phyloP scores from a whole-genome alignment of 2,329 filamentous ascomycete species.

The Ophiostoma pallidulum region DNA sequence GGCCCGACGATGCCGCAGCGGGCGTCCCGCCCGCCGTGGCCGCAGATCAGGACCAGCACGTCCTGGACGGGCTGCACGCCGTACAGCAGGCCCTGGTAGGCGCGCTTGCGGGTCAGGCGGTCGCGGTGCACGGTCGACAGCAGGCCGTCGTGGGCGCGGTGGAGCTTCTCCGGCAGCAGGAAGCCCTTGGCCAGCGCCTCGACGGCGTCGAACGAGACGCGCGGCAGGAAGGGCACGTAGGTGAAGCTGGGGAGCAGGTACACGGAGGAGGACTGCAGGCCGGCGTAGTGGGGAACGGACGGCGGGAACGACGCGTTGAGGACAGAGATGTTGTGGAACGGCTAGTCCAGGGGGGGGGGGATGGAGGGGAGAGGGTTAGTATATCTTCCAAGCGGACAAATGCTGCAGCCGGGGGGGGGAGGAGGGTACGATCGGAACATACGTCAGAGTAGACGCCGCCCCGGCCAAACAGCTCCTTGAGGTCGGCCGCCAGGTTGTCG shows the following conservation, averaged over 20 bases:
- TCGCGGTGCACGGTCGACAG: slow-evolving; percentile 50
- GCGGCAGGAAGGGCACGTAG: slow-evolving; percentile 63
- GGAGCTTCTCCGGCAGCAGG: slow-evolving; percentile 53
- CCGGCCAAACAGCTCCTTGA: slow-evolving; percentile 61
- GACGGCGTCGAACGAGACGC: slow-evolving; percentile 46
- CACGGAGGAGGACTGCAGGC: slow-evolving; percentile 50
- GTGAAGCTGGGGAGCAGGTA: slow-evolving; percentile 78
- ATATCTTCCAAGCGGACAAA: too few relatives aligned
- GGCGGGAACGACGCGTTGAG: slow-evolving; percentile 65
- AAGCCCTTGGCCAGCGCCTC: slow-evolving; percentile 55
- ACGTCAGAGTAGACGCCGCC: slow-evolving; percentile 60
- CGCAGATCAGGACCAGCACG: slow-evolving; percentile 75
- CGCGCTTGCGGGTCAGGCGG: slow-evolving; percentile 40
- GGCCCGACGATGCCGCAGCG: slow-evolving; percentile 78
- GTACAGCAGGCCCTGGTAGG: slow-evolving; percentile 40
- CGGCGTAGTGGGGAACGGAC: slow-evolving; percentile 39
- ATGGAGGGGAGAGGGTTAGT: too few relatives aligned
- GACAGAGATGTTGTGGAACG: slow-evolving; percentile 71
- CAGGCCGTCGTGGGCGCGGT: slow-evolving; percentile 46
- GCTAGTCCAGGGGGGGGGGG: too few relatives aligned
- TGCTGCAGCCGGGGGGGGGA: too few relatives aligned
- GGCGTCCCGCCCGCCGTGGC: slow-evolving; percentile 71
- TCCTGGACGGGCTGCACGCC: slow-evolving; percentile 52
- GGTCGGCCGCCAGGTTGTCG: slow-evolving; percentile 57
- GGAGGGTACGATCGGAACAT: too few relatives aligned